Evolutionary conservation across 2,329 filamentous ascomycete species (phyloP).

Genomic region (Trichoderma harzianum): DNA sequence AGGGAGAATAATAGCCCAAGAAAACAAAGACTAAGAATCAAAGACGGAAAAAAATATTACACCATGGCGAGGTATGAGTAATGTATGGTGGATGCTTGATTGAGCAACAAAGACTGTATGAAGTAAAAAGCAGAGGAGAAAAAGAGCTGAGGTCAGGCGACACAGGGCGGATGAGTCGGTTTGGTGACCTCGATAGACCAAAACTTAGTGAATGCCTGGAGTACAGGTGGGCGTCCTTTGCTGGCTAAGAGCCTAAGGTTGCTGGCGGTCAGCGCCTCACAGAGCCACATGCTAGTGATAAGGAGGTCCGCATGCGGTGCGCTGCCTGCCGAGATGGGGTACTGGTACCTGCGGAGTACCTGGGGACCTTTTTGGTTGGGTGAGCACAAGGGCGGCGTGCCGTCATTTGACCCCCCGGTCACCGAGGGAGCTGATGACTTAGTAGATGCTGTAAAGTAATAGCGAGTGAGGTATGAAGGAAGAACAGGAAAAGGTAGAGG

Average conservation of each 20-base stretch:
- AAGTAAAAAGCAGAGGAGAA: background rate
- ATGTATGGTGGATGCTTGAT: slow-evolving; percentile 4
- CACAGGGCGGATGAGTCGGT: slow-evolving; percentile 20
- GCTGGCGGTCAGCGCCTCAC: slow-evolving; percentile 13
- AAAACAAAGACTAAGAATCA: background rate
- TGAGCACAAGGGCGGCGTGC: slow-evolving; percentile 11
- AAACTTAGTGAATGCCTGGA: slow-evolving; percentile 19
- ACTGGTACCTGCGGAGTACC: background rate
- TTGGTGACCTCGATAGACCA: slow-evolving; percentile 18
- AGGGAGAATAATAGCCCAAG: background rate
- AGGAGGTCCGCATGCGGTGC: slow-evolving; percentile 12
- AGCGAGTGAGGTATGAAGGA: background rate
- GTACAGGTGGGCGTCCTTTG: slow-evolving; percentile 2
- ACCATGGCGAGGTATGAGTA: background rate
- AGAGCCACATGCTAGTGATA: slow-evolving; percentile 7
- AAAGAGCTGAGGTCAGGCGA: slow-evolving; percentile 17
- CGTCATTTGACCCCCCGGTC: slow-evolving; percentile 11
- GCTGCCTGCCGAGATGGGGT: slow-evolving; percentile 11
- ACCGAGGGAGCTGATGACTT: background rate
- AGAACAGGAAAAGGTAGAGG: background rate
- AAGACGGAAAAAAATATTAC: background rate
- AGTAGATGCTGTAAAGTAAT: background rate
- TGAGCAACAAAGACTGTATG: background rate
- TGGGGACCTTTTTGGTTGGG: background rate
- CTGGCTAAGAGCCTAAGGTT: slow-evolving; percentile 13